Base-by-base conservation (phyloP, 2,329 filamentous ascomycete species). In the Ciborinia camelliae region DNA sequence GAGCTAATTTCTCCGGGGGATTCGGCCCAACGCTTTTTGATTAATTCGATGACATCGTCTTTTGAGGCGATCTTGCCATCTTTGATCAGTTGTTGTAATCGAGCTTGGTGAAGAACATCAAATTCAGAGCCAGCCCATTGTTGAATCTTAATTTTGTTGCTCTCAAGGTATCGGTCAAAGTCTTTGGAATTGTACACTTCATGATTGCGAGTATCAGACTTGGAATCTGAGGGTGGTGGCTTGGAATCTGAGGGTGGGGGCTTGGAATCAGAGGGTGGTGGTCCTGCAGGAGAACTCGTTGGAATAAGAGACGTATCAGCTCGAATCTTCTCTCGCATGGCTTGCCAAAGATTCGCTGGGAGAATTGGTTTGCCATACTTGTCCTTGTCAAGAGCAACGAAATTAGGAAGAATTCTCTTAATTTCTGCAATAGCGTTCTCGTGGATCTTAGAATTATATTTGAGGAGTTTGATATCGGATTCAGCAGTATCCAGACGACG, bases 41-140 rank as follows among this genome's bases (percentile, higher is more conserved):
- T 75, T 92, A 98, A 67, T 91, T 97, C 81, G 96, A 99, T 81
- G 96, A 96, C 78, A 28, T 72, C 66, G 4, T 64, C 48, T 47
- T 63, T 72, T 14, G 68, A 55, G 18, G 68, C 68, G 23, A 72
- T 50, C 47, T 66, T 64, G 41, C 71, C 67, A 8, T 69, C 62
- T 54, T 69, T 63, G 6, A 70, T 47, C 4, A 71, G 64, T 30
- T 67, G 35, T 51, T 54, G 23, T 3, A 65, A 18, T 32, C 35
- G 47, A 20, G n/a, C 7, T 23, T 71, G 71, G 52, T 71, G 70
- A 39, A 66, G 59, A 5, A 39, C 41, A 18, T 65, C 65, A 41
- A 74, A 41, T 23, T 73, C 68, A 26, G 67, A 47, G 7, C 61
- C 53, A 23, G 64, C 53, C 47, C 62, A 64, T 18, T 28, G 43